These are phyloP conservation scores for Phytopythium vexans DNA, from an alignment of 352 stramenopile species.

Conservation along the genomic window DNA sequence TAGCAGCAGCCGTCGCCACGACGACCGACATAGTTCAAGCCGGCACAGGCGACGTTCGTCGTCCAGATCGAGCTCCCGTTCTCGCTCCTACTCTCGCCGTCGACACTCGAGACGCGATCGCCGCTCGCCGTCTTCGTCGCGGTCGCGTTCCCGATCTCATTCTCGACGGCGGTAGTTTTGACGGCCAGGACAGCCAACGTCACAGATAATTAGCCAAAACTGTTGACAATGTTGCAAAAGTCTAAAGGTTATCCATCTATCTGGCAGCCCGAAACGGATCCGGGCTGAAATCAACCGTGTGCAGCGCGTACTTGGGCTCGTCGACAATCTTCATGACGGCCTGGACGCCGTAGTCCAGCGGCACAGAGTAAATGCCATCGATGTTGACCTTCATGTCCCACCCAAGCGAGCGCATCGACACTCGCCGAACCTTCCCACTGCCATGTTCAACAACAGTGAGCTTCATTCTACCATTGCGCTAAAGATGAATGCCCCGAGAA, in stretches of 20 bases:
- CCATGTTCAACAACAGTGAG: conserved; percentile 1
- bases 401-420: conserved; percentile 85
- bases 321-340: conserved; percentile 88
- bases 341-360: conserved; percentile 87
- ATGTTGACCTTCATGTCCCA: conserved; percentile 91
- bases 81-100: conserved; percentile 9
- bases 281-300: conserved; percentile 73
- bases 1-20: too few relatives aligned
- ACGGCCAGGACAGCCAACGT: not conserved
- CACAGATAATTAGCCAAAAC: conserved; percentile 7
- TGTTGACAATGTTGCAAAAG: conserved; percentile 9
- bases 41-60: too few relatives aligned
- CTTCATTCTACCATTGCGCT: conserved; percentile 2
- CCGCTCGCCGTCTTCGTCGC: conserved; percentile 20
- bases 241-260: conserved; percentile 32
- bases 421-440: conserved; percentile 75
- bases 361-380: conserved; percentile 85
- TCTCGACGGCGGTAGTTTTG: conserved; percentile 4
- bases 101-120: conserved; percentile 2
- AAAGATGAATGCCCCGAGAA: not conserved
- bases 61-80: conserved; percentile 2
- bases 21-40: too few relatives aligned
- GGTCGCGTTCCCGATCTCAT: conserved; percentile 28
- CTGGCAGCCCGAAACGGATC: conserved; percentile 6
- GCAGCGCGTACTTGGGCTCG: conserved; percentile 83